Conservation (phyloP, 2,329 filamentous ascomycete genomes). For the Colletotrichum sojae region DNA sequence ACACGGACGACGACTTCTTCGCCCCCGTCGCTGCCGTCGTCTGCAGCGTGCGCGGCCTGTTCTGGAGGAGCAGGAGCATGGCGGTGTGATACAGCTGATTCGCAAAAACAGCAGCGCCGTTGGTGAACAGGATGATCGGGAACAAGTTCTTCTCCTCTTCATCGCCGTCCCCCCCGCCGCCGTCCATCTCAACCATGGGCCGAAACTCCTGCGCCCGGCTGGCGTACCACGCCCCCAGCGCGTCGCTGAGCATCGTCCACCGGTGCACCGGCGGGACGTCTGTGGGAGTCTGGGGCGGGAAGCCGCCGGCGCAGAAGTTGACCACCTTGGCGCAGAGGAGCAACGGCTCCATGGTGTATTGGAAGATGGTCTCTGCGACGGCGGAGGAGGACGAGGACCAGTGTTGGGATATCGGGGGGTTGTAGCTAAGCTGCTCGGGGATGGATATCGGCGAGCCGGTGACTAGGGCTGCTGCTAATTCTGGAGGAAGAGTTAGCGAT, state of each 20-base stretch:
- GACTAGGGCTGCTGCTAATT: constrained; percentile 48
- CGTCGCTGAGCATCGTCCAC: constrained; percentile 51
- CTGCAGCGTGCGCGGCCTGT: constrained; percentile 61
- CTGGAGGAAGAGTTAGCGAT: constrained; percentile 36
- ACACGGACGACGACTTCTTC: constrained; percentile 52
- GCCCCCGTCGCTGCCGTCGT: constrained; percentile 39
- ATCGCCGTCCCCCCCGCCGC: constrained; percentile 38
- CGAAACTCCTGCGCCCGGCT: constrained; percentile 50
- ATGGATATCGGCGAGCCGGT: constrained; percentile 46
- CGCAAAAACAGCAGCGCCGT: constrained; percentile 59
- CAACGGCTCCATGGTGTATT: constrained; percentile 46
- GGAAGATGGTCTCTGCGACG: constrained; percentile 42
- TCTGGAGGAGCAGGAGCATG: constrained; percentile 65
- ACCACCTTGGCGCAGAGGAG: constrained; percentile 53
- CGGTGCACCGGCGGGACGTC: constrained; percentile 42
- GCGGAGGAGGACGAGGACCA: constrained; percentile 22
- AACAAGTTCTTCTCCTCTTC: constrained; percentile 44
- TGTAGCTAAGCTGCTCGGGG: constrained; percentile 43
- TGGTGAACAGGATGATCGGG: constrained; percentile 55
- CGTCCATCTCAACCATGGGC: constrained; percentile 52
- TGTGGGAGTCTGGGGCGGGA: constrained; percentile 38
- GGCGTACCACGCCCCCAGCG: constrained; percentile 51
- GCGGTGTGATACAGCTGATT: constrained; percentile 72
- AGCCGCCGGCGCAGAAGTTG: constrained; percentile 49
- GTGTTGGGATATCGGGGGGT: constrained; percentile 15